A percentile compares a stretch with the other conserved stretches of the same genome.
Evolutionary conservation across 148 eudicot genomes (phyloP).

Genomic region (Nepenthes mirabilis): DNA sequence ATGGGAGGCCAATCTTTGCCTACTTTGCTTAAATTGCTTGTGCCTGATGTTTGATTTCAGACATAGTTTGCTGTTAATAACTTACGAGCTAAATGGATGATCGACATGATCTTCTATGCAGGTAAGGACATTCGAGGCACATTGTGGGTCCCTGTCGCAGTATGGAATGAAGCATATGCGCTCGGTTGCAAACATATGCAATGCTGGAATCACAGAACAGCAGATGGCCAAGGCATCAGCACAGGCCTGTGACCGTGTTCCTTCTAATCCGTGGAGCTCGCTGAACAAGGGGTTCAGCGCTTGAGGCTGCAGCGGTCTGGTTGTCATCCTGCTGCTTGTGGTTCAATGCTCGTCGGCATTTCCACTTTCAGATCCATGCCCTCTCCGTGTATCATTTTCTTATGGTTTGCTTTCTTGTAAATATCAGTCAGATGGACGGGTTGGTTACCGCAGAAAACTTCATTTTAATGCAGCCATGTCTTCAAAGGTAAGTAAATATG

Average conservation of each 20-base stretch:
- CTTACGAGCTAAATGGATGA: not conserved
- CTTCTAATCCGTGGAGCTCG: conserved; percentile 78
- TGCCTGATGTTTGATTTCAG: too few relatives aligned
- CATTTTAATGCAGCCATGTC: not conserved
- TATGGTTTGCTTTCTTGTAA: too few relatives aligned
- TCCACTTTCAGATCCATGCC: too few relatives aligned
- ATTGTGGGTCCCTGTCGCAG: conserved; percentile 80
- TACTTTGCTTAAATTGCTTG: too few relatives aligned
- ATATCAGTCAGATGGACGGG: too few relatives aligned
- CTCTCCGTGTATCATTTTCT: too few relatives aligned
- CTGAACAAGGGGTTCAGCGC: conserved; percentile 78
- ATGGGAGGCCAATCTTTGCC: too few relatives aligned
- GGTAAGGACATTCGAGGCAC: conserved; percentile 80
- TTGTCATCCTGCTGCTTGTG: not conserved
- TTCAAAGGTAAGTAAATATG: conserved; percentile 1
- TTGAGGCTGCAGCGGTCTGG: conserved; percentile 11
- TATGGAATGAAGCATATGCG: conserved; percentile 99
- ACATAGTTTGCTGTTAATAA: too few relatives aligned
- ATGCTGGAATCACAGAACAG: conserved; percentile 50
- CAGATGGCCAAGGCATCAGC: conserved; percentile 80
- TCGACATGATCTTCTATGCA: conserved; percentile 10
- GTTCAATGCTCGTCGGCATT: not conserved
- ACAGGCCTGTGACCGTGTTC: conserved; percentile 67
- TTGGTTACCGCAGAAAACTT: not conserved
- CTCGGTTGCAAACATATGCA: conserved; percentile 83